Percentiles rank a stretch among this genome's conserved stretches.
Conservation (phyloP, 208 protist species). For the Borovskyia barvae region DNA sequence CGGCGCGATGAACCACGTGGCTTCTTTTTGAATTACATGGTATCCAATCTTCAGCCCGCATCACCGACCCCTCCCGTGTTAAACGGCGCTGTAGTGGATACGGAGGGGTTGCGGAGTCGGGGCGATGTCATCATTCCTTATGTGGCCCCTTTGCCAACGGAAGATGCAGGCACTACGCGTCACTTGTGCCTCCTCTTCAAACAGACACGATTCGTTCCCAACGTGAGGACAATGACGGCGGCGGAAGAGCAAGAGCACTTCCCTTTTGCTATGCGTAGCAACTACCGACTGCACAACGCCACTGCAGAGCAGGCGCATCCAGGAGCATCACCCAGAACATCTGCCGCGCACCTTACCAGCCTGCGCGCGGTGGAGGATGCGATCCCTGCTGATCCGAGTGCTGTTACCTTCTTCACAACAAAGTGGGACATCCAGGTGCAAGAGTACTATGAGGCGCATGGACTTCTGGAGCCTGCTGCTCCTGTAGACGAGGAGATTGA, state of each 20-base stretch:
- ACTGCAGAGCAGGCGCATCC: neutral
- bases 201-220: slow-evolving; percentile 39
- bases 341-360: slow-evolving; percentile 22
- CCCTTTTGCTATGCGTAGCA: slow-evolving; percentile 35
- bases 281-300: slow-evolving; percentile 65
- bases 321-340: neutral
- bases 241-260: slow-evolving; percentile 53
- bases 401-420: slow-evolving; percentile 86
- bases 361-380: slow-evolving; percentile 55
- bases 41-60: slow-evolving; percentile 54
- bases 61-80: slow-evolving; percentile 1
- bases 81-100: slow-evolving; percentile 11
- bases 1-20: slow-evolving; percentile 29
- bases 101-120: slow-evolving; percentile 13
- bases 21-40: slow-evolving; percentile 91
- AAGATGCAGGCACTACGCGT: slow-evolving; percentile 86
- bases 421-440: slow-evolving; percentile 93
- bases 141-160: slow-evolving; percentile 82
- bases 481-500: slow-evolving; percentile 77
- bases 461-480: slow-evolving; percentile 69
- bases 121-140: slow-evolving; percentile 84
- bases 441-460: slow-evolving; percentile 84
- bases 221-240: slow-evolving; percentile 25
- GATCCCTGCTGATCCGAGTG: slow-evolving; percentile 52
- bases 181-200: slow-evolving; percentile 84